Percentiles rank a stretch among this genome's conserved stretches.
phyloP scores from a whole-genome alignment of 805 yeast genomes.

The Suhomyces kilbournensis region DNA sequence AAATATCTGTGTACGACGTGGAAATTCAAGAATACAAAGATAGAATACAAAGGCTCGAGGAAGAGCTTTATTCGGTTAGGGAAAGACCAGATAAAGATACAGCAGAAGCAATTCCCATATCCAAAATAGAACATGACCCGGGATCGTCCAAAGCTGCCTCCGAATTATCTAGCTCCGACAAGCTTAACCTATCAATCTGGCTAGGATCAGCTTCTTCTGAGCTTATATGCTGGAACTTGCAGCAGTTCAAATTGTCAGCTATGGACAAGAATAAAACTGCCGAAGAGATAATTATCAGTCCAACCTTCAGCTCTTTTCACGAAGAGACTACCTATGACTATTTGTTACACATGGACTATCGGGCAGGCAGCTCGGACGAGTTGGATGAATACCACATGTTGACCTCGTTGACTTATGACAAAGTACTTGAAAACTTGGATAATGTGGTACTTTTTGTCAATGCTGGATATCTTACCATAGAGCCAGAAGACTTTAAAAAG shows the following conservation, averaged over 20 bases:
- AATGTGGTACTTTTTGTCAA: constrained; percentile 19
- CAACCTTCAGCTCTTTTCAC: constrained; percentile 20
- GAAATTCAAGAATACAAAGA: constrained; percentile 19
- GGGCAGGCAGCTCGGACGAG: background rate
- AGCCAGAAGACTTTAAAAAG: constrained; percentile 16
- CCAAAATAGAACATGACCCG: background rate
- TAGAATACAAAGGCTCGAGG: constrained; percentile 8
- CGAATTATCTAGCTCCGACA: constrained; percentile 1
- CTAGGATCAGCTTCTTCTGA: constrained; percentile 26
- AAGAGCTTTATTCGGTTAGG: constrained; percentile 6
- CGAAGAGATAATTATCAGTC: constrained; percentile 16
- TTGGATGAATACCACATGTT: background rate
- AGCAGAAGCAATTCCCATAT: too few relatives aligned
- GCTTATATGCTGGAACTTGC: constrained; percentile 23
- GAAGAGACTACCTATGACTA: constrained; percentile 23
- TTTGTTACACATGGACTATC: background rate
- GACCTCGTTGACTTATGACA: background rate
- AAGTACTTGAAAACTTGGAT: constrained; percentile 9
- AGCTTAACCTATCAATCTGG: constrained; percentile 16
- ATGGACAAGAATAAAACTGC: background rate
- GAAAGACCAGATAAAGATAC: background rate
- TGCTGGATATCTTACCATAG: constrained; percentile 24
- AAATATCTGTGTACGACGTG: constrained; percentile 17
- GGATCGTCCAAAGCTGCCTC: background rate
- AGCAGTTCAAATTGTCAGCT: constrained; percentile 12